Percentiles rank a stretch among this genome's conserved stretches.
phyloP scores from a whole-genome alignment of 768 basidiomycete species.

The Podaxis pistillaris region DNA sequence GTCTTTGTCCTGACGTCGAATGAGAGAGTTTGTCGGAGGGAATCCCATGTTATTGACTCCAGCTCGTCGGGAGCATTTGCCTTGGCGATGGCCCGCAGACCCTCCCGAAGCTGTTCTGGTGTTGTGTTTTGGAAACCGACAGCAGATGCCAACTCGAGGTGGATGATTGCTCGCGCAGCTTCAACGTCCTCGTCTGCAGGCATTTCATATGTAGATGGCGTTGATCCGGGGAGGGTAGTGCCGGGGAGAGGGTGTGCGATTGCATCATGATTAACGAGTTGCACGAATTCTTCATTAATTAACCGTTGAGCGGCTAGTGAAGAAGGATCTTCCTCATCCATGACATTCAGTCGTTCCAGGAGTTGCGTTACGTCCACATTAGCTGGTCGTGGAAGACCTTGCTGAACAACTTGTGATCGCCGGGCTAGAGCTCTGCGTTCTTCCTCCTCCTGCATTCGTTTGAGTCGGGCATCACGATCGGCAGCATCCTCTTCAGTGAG shows the following conservation, averaged over 20 bases:
- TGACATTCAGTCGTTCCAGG: constrained; percentile 54
- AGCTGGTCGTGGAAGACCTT: constrained; percentile 80
- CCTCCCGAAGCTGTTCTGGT: constrained; percentile 75
- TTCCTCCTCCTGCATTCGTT: constrained; percentile 68
- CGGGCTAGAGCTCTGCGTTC: constrained; percentile 78
- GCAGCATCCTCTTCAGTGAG: constrained; percentile 85
- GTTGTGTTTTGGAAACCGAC: constrained; percentile 86
- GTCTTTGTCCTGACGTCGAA: constrained; percentile 53
- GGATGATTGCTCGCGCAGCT: constrained; percentile 67
- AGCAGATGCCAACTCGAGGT: constrained; percentile 73
- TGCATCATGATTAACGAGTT: constrained; percentile 84
- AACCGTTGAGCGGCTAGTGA: constrained; percentile 54
- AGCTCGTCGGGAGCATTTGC: constrained; percentile 60
- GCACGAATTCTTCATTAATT: constrained; percentile 75
- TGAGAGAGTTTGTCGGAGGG: constrained; percentile 55
- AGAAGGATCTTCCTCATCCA: constrained; percentile 42
- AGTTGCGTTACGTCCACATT: constrained; percentile 73
- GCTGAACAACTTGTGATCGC: constrained; percentile 78
- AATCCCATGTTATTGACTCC: constrained; percentile 63
- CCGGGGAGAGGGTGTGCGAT: constrained; percentile 88
- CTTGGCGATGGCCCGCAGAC: constrained; percentile 61
- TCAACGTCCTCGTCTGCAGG: constrained; percentile 79
- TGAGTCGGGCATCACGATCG: constrained; percentile 79
- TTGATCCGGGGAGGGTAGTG: constrained; percentile 72
- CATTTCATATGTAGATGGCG: constrained; percentile 62